Conservation (phyloP, 495 filamentous ascomycete genomes). For the Lepidopterella palustris region DNA sequence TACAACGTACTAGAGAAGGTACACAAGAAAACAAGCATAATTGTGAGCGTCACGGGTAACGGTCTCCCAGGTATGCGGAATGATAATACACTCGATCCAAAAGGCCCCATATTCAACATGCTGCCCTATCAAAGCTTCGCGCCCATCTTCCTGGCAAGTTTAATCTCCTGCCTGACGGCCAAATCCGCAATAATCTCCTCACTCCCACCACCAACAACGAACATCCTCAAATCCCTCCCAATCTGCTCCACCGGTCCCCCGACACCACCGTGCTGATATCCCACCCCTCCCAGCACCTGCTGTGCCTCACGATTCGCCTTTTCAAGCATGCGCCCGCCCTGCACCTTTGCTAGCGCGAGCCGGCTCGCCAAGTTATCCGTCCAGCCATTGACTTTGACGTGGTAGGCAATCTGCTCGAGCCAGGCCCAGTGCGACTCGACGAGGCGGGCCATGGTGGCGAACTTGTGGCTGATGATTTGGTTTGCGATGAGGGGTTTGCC, state of each 20-base stretch:
- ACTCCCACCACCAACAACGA: conserved; percentile 49
- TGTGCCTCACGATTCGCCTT: conserved; percentile 50
- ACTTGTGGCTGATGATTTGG: conserved; percentile 28
- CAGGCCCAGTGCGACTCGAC: conserved; percentile 33
- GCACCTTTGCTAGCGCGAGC: conserved; percentile 45
- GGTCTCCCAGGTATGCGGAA: too few species aligned
- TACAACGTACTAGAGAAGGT: too few species aligned
- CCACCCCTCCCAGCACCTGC: conserved; percentile 52
- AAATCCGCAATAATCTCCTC: conserved; percentile 50
- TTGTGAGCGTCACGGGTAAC: too few species aligned
- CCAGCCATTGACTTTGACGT: conserved; percentile 26
- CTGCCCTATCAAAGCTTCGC: conserved; percentile 10
- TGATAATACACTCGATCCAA: too few species aligned
- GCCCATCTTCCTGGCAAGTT: conserved; percentile 4
- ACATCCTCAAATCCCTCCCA: conserved; percentile 46
- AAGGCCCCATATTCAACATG: too few species aligned
- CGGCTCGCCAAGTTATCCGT: conserved; percentile 26
- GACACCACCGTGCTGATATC: conserved; percentile 45
- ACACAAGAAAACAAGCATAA: too few species aligned
- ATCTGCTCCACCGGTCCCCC: conserved; percentile 49
- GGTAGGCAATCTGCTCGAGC: conserved; percentile 42
- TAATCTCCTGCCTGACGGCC: conserved; percentile 41
- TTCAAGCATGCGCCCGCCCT: conserved; percentile 46
- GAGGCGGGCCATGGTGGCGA: conserved; percentile 27
- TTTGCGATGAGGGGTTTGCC: conserved; percentile 28